These are phyloP conservation scores for Kodamaea arcana DNA, from an alignment of 1,139 yeast genomes.

Conservation along the genomic window DNA sequence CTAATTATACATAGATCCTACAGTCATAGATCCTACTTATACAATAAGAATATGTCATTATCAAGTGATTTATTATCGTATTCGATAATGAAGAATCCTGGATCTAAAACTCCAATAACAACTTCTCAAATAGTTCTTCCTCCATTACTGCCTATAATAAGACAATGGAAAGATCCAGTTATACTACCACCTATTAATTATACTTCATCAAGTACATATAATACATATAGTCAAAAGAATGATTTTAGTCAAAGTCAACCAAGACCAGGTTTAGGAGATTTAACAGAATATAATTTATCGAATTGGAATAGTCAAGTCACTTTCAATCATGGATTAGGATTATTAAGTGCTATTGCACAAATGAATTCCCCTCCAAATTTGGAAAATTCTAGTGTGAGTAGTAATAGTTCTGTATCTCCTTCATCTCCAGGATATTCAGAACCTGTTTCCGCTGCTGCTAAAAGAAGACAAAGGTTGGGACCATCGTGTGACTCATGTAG, in stretches of 20 bases:
- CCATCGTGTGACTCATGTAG: constrained; percentile 76
- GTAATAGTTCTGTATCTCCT: constrained; percentile 1
- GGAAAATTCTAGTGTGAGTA: background rate
- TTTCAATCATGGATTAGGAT: constrained; percentile 12
- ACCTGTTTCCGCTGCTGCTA: constrained; percentile 13
- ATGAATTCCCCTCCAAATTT: background rate
- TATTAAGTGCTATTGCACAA: constrained; percentile 12
- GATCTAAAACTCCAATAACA: background rate
- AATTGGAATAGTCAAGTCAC: constrained; percentile 8
- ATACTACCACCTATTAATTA: constrained; percentile 6
- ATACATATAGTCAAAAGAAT: constrained; percentile 1
- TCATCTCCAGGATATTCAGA: background rate
- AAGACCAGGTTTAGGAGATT: constrained; percentile 1
- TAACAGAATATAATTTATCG: constrained; percentile 12
- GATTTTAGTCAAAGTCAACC: background rate
- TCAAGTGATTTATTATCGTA: constrained; percentile 32
- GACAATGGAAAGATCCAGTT: constrained; percentile 5
- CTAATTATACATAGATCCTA: too few species aligned
- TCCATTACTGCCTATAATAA: constrained; percentile 13
- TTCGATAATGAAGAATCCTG: constrained; percentile 27
- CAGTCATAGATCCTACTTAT: too few species aligned
- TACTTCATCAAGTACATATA: constrained; percentile 3
- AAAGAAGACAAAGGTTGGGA: constrained; percentile 62
- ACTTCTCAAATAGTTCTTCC: constrained; percentile 8
- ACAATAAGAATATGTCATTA: too few species aligned